Evolutionary conservation across 306 rosid species (phyloP).

Genomic region (Mimosa bimucronata): DNA sequence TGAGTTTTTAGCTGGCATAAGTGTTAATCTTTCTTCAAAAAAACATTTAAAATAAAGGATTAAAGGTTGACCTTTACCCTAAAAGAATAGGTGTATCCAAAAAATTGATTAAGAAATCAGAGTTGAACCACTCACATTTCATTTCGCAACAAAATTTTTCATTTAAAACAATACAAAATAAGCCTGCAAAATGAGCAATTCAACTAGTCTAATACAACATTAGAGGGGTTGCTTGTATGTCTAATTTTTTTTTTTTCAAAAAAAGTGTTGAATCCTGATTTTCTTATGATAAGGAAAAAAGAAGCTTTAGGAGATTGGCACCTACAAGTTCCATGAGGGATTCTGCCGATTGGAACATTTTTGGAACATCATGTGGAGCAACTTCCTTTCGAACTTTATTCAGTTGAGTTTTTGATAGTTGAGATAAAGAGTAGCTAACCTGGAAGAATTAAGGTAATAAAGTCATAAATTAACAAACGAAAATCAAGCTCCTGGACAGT

Average conservation of each 20-base stretch:
- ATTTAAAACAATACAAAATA: conserved; percentile 10
- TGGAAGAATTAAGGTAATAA: conserved; percentile 48
- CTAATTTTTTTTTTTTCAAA: neutral
- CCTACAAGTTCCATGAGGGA: conserved; percentile 82
- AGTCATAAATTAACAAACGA: conserved; percentile 38
- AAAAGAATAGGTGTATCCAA: neutral
- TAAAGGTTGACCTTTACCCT: neutral
- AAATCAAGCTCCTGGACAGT: conserved; percentile 17
- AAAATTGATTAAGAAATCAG: conserved; percentile 13
- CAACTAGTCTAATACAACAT: conserved; percentile 25
- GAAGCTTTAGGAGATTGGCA: conserved; percentile 35
- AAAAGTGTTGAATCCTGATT: neutral
- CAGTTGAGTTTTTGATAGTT: conserved; percentile 90
- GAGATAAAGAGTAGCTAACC: conserved; percentile 91
- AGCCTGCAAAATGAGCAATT: conserved; percentile 18
- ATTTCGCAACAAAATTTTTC: conserved; percentile 8
- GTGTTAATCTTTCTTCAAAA: neutral
- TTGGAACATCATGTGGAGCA: conserved; percentile 76
- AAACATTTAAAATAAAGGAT: too few relatives aligned
- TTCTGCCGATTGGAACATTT: conserved; percentile 74
- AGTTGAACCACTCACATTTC: neutral
- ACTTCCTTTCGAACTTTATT: conserved; percentile 87
- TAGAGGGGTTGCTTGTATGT: neutral
- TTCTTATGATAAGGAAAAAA: neutral
- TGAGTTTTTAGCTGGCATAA: neutral